phyloP scores from a whole-genome alignment of 2,329 filamentous ascomycete species.

The Paecilomyces sp. region DNA sequence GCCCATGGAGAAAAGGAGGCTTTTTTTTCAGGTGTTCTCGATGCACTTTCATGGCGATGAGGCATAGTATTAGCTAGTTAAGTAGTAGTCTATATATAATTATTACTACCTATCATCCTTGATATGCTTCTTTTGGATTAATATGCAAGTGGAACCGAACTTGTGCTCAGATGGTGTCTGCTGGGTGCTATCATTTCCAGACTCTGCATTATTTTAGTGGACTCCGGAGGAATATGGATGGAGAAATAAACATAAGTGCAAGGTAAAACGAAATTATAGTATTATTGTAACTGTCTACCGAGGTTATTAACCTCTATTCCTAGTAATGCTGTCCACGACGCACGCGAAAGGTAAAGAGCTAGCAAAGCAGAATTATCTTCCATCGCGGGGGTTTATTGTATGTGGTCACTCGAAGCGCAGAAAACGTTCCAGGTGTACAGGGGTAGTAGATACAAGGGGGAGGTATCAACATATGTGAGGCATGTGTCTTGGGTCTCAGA shows the following conservation, averaged over 20 bases:
- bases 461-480: not conserved
- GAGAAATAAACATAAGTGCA: not conserved
- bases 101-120: too few relatives aligned
- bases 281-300: not conserved
- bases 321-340: not conserved
- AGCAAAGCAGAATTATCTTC: not conserved
- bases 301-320: not conserved
- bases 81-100: too few relatives aligned
- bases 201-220: not conserved
- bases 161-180: too few relatives aligned
- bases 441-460: not conserved
- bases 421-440: not conserved
- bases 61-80: too few relatives aligned
- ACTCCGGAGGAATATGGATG: not conserved
- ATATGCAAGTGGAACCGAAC: too few relatives aligned
- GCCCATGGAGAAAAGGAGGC: too few relatives aligned
- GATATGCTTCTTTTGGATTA: too few relatives aligned
- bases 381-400: not conserved
- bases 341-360: not conserved
- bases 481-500: not conserved
- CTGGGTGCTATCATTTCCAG: too few relatives aligned
- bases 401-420: not conserved
- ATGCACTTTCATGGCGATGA: too few relatives aligned
- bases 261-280: not conserved
- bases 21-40: too few relatives aligned